Evolutionary conservation across 2,329 filamentous ascomycete genomes (phyloP), one percentile per base, ranked within the genome.

Genomic region (Arachnomyces sp.): DNA sequence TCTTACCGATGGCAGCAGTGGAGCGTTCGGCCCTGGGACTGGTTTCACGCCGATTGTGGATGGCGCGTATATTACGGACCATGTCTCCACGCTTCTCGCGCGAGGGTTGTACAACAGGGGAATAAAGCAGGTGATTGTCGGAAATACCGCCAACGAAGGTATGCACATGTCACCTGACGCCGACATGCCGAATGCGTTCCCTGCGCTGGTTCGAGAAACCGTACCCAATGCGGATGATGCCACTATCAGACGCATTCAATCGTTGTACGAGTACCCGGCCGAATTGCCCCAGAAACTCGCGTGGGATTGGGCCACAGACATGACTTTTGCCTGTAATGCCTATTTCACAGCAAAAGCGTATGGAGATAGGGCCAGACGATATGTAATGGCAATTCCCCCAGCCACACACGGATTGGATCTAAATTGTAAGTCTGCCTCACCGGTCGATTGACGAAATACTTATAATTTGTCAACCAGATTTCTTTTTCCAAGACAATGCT

Each of bases 11-110:
- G 42, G 42, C n/a, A 31, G 32, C 18, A 9, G 9, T 5, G 5
- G 9, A 25, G 14, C 41, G 4, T n/a, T n/a, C n/a, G 44, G 44
- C 7, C 42, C 42, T 0, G 36, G 39, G n/a, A 14, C 36, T 16
- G 42, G 44, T 7, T 47, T 47, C 21, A 21, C 28, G 6, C 44
- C 44, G 7, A 28, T 47, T 14, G 44, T 47, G 7, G 43, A 47
- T 32, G 42, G 39, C 11, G 13, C 39, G 15, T 39, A 42, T 30
- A 44, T 47, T n/a, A n/a, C n/a, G 16, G 14, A 18, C 12, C 42
- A 47, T 25, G 29, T 42, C n/a, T 14, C 39, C 7, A 33, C 31
- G n/a, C 12, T 30, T 31, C 33, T 21, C 21, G 9, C 8, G 12
- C 16, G 28, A 38, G 42, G 30, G 33, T 16, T 12, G 6, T 33